Conservation (phyloP, 2,329 filamentous ascomycete species). For the Eutypa lata region DNA sequence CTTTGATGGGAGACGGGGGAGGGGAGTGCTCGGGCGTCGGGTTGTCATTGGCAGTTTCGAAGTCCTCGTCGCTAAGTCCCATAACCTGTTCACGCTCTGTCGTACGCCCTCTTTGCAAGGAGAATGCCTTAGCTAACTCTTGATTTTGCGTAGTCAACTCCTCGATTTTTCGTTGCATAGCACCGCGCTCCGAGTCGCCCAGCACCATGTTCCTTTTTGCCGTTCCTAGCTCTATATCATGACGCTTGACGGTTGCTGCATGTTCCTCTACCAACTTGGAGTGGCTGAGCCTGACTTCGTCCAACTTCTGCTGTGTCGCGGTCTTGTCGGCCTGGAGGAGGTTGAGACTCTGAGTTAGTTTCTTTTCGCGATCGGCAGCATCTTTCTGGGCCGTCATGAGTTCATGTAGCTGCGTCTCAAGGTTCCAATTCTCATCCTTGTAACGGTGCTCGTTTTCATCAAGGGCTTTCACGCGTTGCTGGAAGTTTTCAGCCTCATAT, state of each 20-base stretch:
- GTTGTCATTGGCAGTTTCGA: conserved; percentile 64
- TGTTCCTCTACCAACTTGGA: conserved; percentile 81
- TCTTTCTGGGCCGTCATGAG: conserved; percentile 71
- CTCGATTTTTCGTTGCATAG: conserved; percentile 80
- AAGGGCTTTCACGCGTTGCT: conserved; percentile 74
- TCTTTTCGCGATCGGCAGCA: conserved; percentile 76
- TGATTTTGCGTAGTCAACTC: conserved; percentile 87
- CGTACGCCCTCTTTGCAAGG: conserved; percentile 65
- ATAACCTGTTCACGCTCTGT: conserved; percentile 62
- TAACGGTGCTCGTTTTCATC: conserved; percentile 95
- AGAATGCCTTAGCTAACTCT: conserved; percentile 81
- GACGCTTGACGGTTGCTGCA: conserved; percentile 70
- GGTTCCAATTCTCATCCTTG: conserved; percentile 98
- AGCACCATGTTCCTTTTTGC: conserved; percentile 76
- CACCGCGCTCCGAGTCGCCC: conserved; percentile 74
- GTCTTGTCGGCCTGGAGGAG: conserved; percentile 72
- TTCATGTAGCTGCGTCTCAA: conserved; percentile 90
- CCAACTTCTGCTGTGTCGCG: conserved; percentile 76
- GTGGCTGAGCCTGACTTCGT: conserved; percentile 80
- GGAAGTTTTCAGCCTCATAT: conserved; percentile 73
- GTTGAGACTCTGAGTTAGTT: conserved; percentile 71
- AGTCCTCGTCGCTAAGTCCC: conserved; percentile 58
- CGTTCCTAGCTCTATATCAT: conserved; percentile 83
- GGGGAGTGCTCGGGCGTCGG: conserved; percentile 86
- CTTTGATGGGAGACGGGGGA: conserved; percentile 85